Conservation (phyloP, 2,329 filamentous ascomycete genomes). For the Apiospora pterosperma region DNA sequence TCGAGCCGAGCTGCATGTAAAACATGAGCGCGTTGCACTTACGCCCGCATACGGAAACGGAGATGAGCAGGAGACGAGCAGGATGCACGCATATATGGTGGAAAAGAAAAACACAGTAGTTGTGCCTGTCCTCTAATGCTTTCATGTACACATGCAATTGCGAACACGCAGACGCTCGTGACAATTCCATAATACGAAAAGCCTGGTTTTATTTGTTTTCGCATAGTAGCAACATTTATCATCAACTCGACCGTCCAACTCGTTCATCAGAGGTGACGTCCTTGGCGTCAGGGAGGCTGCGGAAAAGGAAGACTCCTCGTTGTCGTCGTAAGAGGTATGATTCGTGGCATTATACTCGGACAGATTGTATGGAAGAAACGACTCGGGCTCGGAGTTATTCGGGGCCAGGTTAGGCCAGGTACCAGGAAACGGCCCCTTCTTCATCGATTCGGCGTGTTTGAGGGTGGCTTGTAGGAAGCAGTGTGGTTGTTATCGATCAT, state of each 20-base stretch:
- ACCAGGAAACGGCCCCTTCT: neutral
- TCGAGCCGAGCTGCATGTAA: neutral
- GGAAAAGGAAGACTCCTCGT: neutral
- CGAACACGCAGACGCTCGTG: neutral
- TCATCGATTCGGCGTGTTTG: conserved; percentile 16
- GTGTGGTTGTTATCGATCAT: conserved; percentile 50
- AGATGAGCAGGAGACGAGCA: neutral
- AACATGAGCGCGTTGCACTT: neutral
- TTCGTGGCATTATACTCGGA: conserved; percentile 3
- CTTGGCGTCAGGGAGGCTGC: neutral
- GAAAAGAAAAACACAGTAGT: neutral
- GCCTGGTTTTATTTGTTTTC: conserved; percentile 34
- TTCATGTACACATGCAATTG: neutral
- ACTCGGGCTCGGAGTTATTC: neutral
- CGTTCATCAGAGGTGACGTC: conserved; percentile 10
- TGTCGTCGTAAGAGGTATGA: conserved; percentile 8
- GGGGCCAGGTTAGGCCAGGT: neutral
- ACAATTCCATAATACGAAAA: conserved; percentile 23
- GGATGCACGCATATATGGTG: neutral
- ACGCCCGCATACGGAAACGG: neutral
- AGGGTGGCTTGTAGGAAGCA: conserved; percentile 1
- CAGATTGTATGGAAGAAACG: conserved; percentile 4
- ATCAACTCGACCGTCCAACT: conserved; percentile 21
- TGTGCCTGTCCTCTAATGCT: neutral
- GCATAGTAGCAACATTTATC: conserved; percentile 30